Evolutionary conservation across 495 filamentous ascomycete species (phyloP), one percentile per base, ranked within the genome.

Genomic region (Elaphomyces granulatus): DNA sequence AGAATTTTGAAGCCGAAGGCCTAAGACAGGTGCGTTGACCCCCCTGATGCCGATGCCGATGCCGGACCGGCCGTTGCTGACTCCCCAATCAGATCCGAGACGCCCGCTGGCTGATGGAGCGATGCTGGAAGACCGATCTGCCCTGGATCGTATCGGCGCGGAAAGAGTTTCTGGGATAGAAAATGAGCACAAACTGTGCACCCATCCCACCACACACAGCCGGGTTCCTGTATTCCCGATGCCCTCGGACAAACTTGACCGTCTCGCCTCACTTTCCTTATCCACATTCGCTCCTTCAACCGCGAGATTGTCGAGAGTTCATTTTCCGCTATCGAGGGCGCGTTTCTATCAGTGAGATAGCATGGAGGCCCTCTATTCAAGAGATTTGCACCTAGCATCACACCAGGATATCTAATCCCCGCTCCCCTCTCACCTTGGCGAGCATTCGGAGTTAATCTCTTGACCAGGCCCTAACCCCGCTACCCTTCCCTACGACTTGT

Each of bases 1-100:
- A 69, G 51, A 68, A 68, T 33, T 66, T 87, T 15, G 84, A 90
- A 59, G 71, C 72, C 19, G 75, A 73, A 41, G 85, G 85, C 0
- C 74, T 93, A 74, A 82, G 75, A 36, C 81, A 87, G 64, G 75
- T 83, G 20, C 26, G 53, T 36, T 2, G 16, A 14, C 4, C 18
- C 17, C 20, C 34, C 17, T 4, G 23, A 15, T 36, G 2, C 28
- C 34, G 34, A 37, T 18, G 9, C 14, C 8, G 12, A n/a, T 12
- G 19, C 34, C 10, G 14, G 2, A 0, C 31, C 32, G 1, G n/a
- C 23, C 8, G 15, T 32, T 15, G 20, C 17, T 34, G 17, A 26
- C 15, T 4, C 17, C 33, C 4, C 12, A 16, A 14, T 30, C 33
- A 65, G 64, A 64, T 68, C 10, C 56, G 66, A 50, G 58, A 64